Percentiles rank a stretch among this genome's conserved stretches.
phyloP scores from a whole-genome alignment of 371 early-diverging fungal genomes.

The Haplosporangium sp. region DNA sequence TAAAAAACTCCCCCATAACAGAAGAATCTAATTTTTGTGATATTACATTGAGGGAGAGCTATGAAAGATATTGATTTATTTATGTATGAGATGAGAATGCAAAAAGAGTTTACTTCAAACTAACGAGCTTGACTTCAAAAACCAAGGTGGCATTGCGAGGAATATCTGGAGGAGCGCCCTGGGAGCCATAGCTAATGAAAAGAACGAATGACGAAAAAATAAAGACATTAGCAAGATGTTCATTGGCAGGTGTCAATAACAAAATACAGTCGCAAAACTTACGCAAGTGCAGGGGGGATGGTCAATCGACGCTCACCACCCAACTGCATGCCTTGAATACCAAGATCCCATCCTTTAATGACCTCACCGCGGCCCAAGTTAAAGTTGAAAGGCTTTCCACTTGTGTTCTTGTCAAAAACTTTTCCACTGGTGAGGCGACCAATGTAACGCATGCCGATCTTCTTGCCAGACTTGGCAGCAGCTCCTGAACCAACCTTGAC shows the following conservation, averaged over 20 bases:
- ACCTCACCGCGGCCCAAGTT: conserved; percentile 93
- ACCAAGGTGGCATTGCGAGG: conserved; percentile 88
- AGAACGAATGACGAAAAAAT: background rate
- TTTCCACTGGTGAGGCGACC: conserved; percentile 93
- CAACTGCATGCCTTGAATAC: conserved; percentile 91
- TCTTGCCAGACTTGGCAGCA: conserved; percentile 84
- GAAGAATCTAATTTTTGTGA: too few relatives aligned
- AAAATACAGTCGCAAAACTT: background rate
- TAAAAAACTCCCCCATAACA: background rate
- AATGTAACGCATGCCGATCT: conserved; percentile 76
- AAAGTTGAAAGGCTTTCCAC: conserved; percentile 93
- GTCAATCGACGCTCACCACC: conserved; percentile 93
- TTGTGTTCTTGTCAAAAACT: conserved; percentile 94
- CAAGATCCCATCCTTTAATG: conserved; percentile 95
- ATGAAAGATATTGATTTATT: background rate
- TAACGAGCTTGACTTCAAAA: conserved; percentile 84
- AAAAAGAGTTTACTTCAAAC: conserved; percentile 42
- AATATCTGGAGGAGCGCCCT: conserved; percentile 92
- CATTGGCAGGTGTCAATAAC: background rate
- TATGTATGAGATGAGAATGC: background rate
- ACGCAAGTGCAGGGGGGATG: conserved; percentile 83
- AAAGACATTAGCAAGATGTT: background rate
- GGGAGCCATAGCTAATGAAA: conserved; percentile 76
- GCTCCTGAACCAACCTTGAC: conserved; percentile 80
- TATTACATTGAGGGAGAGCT: too few relatives aligned